Evolutionary conservation across 164 flowering plant genomes (phyloP).

Genomic region (Echeveria elegans): DNA sequence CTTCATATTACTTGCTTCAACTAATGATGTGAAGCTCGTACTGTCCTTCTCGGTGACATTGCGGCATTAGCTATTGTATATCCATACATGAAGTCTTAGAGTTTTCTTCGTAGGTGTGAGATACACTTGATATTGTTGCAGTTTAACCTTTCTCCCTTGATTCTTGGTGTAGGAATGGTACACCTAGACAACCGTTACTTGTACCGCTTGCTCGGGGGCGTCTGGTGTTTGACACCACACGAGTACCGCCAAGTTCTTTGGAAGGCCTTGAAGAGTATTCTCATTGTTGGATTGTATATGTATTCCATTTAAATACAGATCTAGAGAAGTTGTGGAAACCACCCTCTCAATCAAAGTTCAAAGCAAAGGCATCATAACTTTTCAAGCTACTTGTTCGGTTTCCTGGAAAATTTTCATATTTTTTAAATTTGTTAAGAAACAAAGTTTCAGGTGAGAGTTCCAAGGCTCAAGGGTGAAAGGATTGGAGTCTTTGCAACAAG

Average conservation of each 20-base stretch:
- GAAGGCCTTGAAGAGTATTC: constrained; percentile 90
- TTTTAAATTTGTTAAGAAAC: constrained; percentile 15
- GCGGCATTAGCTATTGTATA: neutral
- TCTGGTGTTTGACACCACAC: constrained; percentile 53
- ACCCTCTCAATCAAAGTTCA: constrained; percentile 60
- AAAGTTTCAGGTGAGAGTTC: constrained; percentile 72
- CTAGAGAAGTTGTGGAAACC: constrained; percentile 79
- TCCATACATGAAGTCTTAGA: neutral
- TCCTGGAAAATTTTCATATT: neutral
- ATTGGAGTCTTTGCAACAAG: constrained; percentile 90
- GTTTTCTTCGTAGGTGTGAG: neutral
- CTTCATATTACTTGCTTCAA: neutral
- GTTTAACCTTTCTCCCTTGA: neutral
- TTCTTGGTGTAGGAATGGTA: constrained; percentile 62
- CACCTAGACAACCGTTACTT: constrained; percentile 91
- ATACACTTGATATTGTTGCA: neutral
- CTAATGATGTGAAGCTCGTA: neutral
- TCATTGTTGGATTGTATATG: constrained; percentile 89
- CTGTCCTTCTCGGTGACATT: neutral
- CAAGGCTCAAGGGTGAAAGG: constrained; percentile 72
- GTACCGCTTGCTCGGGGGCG: constrained; percentile 90
- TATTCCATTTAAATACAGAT: constrained; percentile 88
- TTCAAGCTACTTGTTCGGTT: neutral
- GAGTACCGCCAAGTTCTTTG: constrained; percentile 76
- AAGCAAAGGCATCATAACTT: constrained; percentile 58